phyloP scores from a whole-genome alignment of 441 rosid genomes.

The Dalechampia spathulata region DNA sequence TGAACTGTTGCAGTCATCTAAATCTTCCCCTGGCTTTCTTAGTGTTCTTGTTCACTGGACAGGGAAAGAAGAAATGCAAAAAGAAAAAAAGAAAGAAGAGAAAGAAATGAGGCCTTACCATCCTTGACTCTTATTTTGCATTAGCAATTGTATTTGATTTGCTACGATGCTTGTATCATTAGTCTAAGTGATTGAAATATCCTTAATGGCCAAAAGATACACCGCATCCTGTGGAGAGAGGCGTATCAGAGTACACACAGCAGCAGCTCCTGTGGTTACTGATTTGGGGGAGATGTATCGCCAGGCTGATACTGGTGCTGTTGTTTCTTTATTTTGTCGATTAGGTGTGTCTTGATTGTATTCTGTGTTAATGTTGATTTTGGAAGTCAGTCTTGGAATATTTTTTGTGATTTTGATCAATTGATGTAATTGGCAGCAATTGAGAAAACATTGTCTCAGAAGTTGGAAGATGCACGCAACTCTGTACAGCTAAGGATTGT shows the following conservation, averaged over 20 bases:
- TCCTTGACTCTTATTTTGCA: not conserved
- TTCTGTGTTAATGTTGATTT: slow-evolving; percentile 10
- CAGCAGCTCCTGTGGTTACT: slow-evolving; percentile 86
- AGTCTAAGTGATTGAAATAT: slow-evolving; percentile 5
- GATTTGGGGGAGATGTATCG: slow-evolving; percentile 97
- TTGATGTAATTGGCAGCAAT: slow-evolving; percentile 55
- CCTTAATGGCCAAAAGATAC: slow-evolving; percentile 63
- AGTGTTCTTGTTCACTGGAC: too few species aligned
- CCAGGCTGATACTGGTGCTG: slow-evolving; percentile 89
- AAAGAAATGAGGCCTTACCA: not conserved
- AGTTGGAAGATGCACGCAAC: slow-evolving; percentile 92
- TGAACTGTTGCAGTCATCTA: not conserved
- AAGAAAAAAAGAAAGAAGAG: too few species aligned
- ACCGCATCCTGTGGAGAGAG: slow-evolving; percentile 99
- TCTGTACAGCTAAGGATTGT: slow-evolving; percentile 73
- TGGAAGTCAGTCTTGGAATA: slow-evolving; percentile 13
- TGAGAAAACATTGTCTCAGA: slow-evolving; percentile 75
- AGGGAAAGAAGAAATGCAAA: too few species aligned
- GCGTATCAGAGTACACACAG: slow-evolving; percentile 95
- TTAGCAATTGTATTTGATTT: slow-evolving; percentile 6
- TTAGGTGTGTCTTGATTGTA: slow-evolving; percentile 45
- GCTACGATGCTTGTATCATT: slow-evolving; percentile 3
- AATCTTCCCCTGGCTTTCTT: too few species aligned
- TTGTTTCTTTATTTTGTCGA: slow-evolving; percentile 76
- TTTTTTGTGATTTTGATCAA: slow-evolving; percentile 18